phyloP scores from a whole-genome alignment of 331 rosid species.

The Quercus phellos region DNA sequence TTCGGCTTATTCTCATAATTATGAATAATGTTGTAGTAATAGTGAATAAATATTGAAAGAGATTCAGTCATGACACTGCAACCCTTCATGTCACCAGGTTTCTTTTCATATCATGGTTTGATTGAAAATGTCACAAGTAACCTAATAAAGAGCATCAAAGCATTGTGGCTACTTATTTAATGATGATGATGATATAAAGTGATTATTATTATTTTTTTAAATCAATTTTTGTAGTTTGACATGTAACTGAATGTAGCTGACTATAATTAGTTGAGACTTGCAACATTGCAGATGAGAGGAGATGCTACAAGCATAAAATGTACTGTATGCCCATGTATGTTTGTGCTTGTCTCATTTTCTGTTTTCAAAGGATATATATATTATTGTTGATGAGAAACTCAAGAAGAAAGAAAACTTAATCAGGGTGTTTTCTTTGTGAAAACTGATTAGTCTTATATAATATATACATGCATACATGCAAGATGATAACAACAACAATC shows the following conservation, averaged over 20 bases:
- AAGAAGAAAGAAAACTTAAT: too few relatives aligned
- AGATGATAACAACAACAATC: too few relatives aligned
- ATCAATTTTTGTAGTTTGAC: not conserved
- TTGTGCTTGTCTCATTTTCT: not conserved
- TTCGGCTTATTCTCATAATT: not conserved
- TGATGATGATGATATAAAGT: not conserved
- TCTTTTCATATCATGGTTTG: not conserved
- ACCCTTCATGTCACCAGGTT: not conserved
- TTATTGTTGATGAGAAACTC: too few relatives aligned
- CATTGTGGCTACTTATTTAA: not conserved
- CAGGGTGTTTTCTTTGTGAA: too few relatives aligned
- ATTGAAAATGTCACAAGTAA: not conserved
- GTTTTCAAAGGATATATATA: too few relatives aligned
- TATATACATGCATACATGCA: too few relatives aligned
- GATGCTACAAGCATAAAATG: not conserved
- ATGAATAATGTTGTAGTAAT: not conserved
- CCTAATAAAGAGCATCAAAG: not conserved
- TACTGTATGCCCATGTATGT: not conserved
- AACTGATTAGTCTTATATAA: too few relatives aligned
- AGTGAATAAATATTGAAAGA: too few relatives aligned
- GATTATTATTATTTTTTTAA: not conserved
- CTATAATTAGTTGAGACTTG: not conserved
- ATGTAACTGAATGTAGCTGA: not conserved
- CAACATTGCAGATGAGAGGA: not conserved
- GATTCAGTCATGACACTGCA: not conserved